These are phyloP conservation scores for Thelonectria discophora DNA, from an alignment of 2,329 filamentous ascomycete genomes.

Conservation along the genomic window DNA sequence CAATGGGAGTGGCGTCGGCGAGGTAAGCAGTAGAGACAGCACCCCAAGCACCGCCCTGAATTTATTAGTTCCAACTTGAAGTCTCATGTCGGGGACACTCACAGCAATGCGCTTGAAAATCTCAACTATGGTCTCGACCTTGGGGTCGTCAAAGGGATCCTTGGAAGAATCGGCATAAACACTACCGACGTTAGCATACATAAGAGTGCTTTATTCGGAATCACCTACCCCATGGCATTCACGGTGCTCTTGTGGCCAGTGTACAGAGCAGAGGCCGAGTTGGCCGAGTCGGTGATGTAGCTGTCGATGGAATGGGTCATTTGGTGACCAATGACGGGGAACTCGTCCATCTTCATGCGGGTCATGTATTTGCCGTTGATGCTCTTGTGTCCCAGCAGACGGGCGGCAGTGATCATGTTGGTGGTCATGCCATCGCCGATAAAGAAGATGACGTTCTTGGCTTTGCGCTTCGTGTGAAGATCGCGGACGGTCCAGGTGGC, in stretches of 20 bases:
- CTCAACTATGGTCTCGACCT: slow-evolving; percentile 84
- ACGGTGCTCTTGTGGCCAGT: slow-evolving; percentile 85
- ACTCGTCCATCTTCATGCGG: slow-evolving; percentile 80
- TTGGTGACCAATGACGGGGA: slow-evolving; percentile 86
- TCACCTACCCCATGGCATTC: slow-evolving; percentile 74
- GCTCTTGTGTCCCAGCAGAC: slow-evolving; percentile 81
- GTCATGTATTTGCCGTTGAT: slow-evolving; percentile 87
- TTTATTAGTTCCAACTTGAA: slow-evolving; percentile 22
- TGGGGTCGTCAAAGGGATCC: slow-evolving; percentile 81
- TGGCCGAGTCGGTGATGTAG: slow-evolving; percentile 88
- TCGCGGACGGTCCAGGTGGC: slow-evolving; percentile 82
- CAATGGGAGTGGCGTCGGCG: slow-evolving; percentile 84
- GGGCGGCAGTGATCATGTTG: slow-evolving; percentile 82
- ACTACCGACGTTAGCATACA: slow-evolving; percentile 43
- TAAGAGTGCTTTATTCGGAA: not conserved
- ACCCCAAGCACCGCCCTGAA: slow-evolving; percentile 63
- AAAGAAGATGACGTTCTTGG: slow-evolving; percentile 88
- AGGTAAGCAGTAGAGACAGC: slow-evolving; percentile 83
- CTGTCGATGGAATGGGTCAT: slow-evolving; percentile 88
- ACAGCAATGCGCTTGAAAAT: slow-evolving; percentile 76
- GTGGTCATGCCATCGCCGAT: slow-evolving; percentile 80
- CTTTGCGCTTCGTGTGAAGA: slow-evolving; percentile 73
- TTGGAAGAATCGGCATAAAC: slow-evolving; percentile 81
- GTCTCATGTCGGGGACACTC: slow-evolving; percentile 44
- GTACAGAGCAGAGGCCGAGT: slow-evolving; percentile 84